Evolutionary conservation across 1,139 yeast genomes (phyloP).

Genomic region (Pichia sp.): DNA sequence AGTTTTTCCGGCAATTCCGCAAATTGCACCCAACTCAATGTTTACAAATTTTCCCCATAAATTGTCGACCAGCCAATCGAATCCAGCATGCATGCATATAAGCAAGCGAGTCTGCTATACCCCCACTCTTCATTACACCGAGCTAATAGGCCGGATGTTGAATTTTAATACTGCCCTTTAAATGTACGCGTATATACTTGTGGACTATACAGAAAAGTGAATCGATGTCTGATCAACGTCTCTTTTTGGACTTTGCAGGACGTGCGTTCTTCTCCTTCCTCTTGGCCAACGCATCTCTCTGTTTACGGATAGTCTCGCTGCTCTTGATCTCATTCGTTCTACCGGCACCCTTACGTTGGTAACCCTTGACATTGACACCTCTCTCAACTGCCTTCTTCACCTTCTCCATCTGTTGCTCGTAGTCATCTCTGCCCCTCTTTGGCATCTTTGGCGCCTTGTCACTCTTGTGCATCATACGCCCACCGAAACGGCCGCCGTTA

Average conservation of each 20-base stretch:
- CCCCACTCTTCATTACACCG: too few species aligned
- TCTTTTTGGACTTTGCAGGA: conserved; percentile 42
- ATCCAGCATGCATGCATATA: too few species aligned
- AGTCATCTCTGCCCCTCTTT: conserved; percentile 85
- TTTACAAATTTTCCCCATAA: too few species aligned
- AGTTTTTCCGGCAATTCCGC: too few species aligned
- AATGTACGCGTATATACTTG: too few species aligned
- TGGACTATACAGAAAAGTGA: too few species aligned
- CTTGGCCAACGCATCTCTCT: conserved; percentile 62
- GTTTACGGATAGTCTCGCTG: conserved; percentile 73
- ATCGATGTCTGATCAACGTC: too few species aligned
- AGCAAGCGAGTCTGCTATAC: too few species aligned
- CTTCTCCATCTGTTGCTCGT: conserved; percentile 72
- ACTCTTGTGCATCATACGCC: conserved; percentile 66
- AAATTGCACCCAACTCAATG: too few species aligned
- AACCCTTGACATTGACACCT: conserved; percentile 76
- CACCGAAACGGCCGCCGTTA: conserved; percentile 27
- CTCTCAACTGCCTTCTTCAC: conserved; percentile 72
- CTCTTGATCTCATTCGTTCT: conserved; percentile 56
- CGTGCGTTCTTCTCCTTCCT: conserved; percentile 82
- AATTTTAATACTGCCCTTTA: too few species aligned
- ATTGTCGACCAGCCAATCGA: too few species aligned
- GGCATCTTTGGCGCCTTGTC: conserved; percentile 81
- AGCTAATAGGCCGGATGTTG: too few species aligned
- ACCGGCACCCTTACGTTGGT: conserved; percentile 34